Evolutionary conservation across 208 protist genomes (phyloP).

Genomic region (Leishmania tarentolae): DNA sequence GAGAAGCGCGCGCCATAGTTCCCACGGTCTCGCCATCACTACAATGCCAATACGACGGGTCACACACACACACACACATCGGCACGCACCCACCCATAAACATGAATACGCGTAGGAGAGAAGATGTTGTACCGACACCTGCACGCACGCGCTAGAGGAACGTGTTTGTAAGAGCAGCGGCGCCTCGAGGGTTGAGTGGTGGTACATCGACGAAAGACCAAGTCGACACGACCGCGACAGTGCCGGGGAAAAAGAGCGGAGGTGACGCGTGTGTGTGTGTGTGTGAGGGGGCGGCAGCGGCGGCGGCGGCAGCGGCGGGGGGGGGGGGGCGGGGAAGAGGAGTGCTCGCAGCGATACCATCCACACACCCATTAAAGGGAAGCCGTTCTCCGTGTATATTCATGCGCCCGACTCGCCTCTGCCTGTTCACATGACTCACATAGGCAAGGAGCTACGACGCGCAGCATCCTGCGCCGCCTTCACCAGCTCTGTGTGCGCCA

Average conservation of each 20-base stretch:
- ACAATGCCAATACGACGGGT: neutral
- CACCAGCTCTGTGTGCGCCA: constrained; percentile 36
- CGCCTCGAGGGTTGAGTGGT: neutral
- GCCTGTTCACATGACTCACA: neutral
- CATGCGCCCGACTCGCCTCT: neutral
- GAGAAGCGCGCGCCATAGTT: neutral
- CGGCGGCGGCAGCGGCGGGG: too few relatives aligned
- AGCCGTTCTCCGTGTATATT: neutral
- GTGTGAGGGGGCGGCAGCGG: neutral
- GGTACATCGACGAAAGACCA: neutral
- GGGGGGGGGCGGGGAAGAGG: neutral
- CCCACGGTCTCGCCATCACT: neutral
- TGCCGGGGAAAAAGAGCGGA: neutral
- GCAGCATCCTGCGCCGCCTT: constrained; percentile 41
- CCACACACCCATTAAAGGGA: neutral
- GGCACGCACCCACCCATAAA: neutral
- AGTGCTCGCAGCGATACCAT: neutral
- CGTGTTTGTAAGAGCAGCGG: neutral
- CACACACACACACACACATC: neutral
- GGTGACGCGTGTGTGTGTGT: neutral
- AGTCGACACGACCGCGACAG: neutral
- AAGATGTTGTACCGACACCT: neutral
- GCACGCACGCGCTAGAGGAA: neutral
- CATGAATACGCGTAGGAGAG: neutral
- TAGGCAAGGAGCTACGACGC: constrained; percentile 32